phyloP scores from a whole-genome alignment of 176 grass and related monocot genomes.

The Thalia dealbata region DNA sequence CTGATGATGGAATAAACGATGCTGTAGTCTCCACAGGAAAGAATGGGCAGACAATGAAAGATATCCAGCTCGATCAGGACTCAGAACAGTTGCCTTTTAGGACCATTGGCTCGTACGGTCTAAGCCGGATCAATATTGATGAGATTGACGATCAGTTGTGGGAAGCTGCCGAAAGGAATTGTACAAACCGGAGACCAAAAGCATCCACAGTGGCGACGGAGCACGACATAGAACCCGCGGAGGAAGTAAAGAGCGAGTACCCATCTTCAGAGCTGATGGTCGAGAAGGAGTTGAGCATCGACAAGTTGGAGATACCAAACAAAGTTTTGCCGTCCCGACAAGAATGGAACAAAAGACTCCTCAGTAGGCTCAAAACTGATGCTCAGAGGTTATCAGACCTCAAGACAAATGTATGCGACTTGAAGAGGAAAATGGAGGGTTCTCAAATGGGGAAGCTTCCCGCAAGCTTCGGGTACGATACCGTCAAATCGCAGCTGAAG shows the following conservation, averaged over 20 bases:
- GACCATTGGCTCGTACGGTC: slow-evolving; percentile 25
- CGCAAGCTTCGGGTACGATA: slow-evolving; percentile 41
- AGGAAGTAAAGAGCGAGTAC: slow-evolving; percentile 56
- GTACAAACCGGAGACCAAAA: slow-evolving; percentile 39
- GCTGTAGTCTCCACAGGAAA: slow-evolving; percentile 44
- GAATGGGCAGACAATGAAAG: slow-evolving; percentile 60
- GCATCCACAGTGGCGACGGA: slow-evolving; percentile 33
- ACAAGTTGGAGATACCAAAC: slow-evolving; percentile 30
- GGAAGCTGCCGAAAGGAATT: slow-evolving; percentile 74
- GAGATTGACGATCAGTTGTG: slow-evolving; percentile 77
- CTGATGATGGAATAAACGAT: slow-evolving; percentile 23
- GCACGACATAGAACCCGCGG: slow-evolving; percentile 47
- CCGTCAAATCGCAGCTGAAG: slow-evolving; percentile 40
- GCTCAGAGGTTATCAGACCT: slow-evolving; percentile 54
- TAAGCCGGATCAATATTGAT: slow-evolving; percentile 28
- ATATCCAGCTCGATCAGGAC: slow-evolving; percentile 79
- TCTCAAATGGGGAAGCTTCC: slow-evolving; percentile 47
- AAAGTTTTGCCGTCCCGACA: slow-evolving; percentile 27
- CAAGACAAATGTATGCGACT: slow-evolving; percentile 41
- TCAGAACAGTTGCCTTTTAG: slow-evolving; percentile 46
- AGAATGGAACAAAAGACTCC: slow-evolving; percentile 42
- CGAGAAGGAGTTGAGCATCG: slow-evolving; percentile 42
- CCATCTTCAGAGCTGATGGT: slow-evolving; percentile 45
- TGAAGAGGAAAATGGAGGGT: slow-evolving; percentile 64
- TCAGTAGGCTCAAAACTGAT: slow-evolving; percentile 57